Percentiles rank a stretch among this genome's conserved stretches.
These are phyloP conservation scores for Xerocomellus chrysenteron DNA, from an alignment of 768 basidiomycete genomes.

Conservation along the genomic window DNA sequence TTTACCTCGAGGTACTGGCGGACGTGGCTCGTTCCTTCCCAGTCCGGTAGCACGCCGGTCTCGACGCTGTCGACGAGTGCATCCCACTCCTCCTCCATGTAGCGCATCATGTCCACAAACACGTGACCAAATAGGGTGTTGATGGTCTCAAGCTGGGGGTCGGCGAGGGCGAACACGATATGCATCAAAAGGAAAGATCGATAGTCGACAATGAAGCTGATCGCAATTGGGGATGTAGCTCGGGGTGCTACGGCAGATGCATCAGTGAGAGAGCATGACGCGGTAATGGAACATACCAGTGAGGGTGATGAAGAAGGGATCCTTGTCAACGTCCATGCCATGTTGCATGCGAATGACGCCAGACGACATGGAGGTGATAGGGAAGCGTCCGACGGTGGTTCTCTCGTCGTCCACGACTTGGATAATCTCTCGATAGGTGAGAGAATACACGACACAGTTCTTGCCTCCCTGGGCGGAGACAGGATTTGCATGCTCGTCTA, in stretches of 20 bases:
- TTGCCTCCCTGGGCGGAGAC: constrained; percentile 16
- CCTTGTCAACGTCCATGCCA: constrained; percentile 14
- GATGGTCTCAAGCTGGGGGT: constrained; percentile 16
- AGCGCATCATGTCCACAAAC: constrained; percentile 22
- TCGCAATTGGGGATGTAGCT: constrained; percentile 17
- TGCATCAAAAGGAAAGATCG: constrained; percentile 23
- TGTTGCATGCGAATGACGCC: constrained; percentile 22
- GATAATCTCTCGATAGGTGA: constrained; percentile 10
- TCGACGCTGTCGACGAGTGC: constrained; percentile 11
- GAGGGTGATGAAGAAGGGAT: constrained; percentile 6
- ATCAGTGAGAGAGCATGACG: not conserved
- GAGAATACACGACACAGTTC: constrained; percentile 24
- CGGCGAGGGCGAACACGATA: constrained; percentile 21
- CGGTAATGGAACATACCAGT: not conserved
- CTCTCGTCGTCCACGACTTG: constrained; percentile 2
- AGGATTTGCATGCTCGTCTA: constrained; percentile 14
- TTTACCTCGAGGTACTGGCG: constrained; percentile 17
- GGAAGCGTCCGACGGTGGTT: not conserved
- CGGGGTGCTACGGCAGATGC: constrained; percentile 4
- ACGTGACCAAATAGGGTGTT: constrained; percentile 15
- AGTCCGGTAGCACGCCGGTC: constrained; percentile 17
- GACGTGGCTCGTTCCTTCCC: constrained; percentile 18
- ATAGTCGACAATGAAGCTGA: constrained; percentile 20
- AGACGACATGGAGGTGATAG: constrained; percentile 12
- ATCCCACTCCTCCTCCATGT: constrained; percentile 24